Percentiles rank a stretch among this genome's conserved stretches.
Conservation (phyloP, 2,329 filamentous ascomycete genomes). For the Cordyceps fumosorosea region DNA sequence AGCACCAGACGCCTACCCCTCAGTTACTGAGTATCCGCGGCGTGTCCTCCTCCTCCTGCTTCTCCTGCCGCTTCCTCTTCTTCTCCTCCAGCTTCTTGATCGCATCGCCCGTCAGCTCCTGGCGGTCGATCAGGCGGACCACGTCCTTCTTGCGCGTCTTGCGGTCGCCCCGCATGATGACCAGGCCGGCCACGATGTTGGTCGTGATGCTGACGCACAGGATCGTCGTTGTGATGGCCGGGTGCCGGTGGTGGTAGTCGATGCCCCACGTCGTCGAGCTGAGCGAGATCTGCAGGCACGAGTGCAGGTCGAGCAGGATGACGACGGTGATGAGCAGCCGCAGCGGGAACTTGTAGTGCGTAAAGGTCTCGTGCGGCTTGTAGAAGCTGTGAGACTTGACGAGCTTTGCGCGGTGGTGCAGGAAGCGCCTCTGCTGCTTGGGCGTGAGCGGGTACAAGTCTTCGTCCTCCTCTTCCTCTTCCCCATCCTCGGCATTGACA, state of each 20-base stretch:
- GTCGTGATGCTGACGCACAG: slow-evolving; percentile 71
- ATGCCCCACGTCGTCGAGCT: slow-evolving; percentile 76
- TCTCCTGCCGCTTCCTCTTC: slow-evolving; percentile 27
- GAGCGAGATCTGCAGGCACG: slow-evolving; percentile 70
- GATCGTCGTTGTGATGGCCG: slow-evolving; percentile 72
- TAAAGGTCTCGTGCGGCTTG: slow-evolving; percentile 79
- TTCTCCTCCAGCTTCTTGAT: slow-evolving; percentile 44
- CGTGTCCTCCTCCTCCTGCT: slow-evolving; percentile 14
- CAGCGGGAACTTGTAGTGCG: slow-evolving; percentile 73
- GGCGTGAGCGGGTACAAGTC: slow-evolving; percentile 51
- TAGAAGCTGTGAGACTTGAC: slow-evolving; percentile 82
- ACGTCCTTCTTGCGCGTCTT: slow-evolving; percentile 82
- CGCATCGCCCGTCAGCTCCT: slow-evolving; percentile 61
- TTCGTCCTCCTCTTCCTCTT: slow-evolving; percentile 37
- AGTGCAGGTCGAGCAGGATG: slow-evolving; percentile 73
- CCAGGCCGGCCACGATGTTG: slow-evolving; percentile 68
- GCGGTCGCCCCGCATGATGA: slow-evolving; percentile 71
- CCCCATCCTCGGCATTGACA: slow-evolving; percentile 15
- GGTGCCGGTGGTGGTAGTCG: slow-evolving; percentile 59
- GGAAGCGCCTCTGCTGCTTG: slow-evolving; percentile 61
- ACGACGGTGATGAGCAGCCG: slow-evolving; percentile 69
- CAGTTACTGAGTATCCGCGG: not conserved
- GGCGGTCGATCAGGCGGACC: slow-evolving; percentile 66
- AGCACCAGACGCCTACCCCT: not conserved
- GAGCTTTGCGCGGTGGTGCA: slow-evolving; percentile 74